These are phyloP conservation scores for Entomortierella parvispora DNA, from an alignment of 192 early-diverging fungal genomes.

Conservation along the genomic window DNA sequence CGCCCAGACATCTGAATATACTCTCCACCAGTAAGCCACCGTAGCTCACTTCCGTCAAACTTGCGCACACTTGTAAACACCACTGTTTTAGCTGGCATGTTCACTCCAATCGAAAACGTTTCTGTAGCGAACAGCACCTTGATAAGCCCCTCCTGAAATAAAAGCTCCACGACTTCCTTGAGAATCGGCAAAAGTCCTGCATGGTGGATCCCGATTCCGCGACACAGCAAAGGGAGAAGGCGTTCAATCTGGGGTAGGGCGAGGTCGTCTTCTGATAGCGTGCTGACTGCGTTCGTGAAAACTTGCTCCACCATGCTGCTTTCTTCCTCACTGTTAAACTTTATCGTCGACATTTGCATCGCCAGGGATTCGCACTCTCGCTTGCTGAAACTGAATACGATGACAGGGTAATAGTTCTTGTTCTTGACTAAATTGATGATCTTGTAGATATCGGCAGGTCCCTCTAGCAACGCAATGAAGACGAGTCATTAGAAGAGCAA, in stretches of 20 bases:
- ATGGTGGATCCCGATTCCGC: constrained; percentile 96
- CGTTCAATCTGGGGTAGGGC: constrained; percentile 88
- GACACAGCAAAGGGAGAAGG: constrained; percentile 84
- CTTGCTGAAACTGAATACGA: constrained; percentile 94
- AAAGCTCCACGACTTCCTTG: constrained; percentile 94
- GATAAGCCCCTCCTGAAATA: constrained; percentile 93
- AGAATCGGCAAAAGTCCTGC: constrained; percentile 92
- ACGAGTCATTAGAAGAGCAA: neutral
- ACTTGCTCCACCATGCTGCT: constrained; percentile 84
- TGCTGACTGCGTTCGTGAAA: constrained; percentile 83
- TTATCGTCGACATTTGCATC: constrained; percentile 85
- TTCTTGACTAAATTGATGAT: constrained; percentile 93
- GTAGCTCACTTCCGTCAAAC: constrained; percentile 85
- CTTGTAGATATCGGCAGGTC: constrained; percentile 87
- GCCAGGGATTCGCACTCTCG: constrained; percentile 92
- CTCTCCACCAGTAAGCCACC: constrained; percentile 84
- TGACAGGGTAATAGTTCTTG: constrained; percentile 96
- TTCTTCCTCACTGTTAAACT: constrained; percentile 78
- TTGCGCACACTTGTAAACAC: constrained; percentile 93
- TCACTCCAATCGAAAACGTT: constrained; percentile 97
- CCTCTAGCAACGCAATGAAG: constrained; percentile 1
- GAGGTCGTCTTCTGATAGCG: constrained; percentile 86
- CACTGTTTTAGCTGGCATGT: constrained; percentile 98
- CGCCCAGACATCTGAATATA: constrained; percentile 99
- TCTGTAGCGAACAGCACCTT: constrained; percentile 98